These are phyloP conservation scores for Symbiotaphrina buchneri DNA, from an alignment of 495 filamentous ascomycete genomes.

Conservation along the genomic window DNA sequence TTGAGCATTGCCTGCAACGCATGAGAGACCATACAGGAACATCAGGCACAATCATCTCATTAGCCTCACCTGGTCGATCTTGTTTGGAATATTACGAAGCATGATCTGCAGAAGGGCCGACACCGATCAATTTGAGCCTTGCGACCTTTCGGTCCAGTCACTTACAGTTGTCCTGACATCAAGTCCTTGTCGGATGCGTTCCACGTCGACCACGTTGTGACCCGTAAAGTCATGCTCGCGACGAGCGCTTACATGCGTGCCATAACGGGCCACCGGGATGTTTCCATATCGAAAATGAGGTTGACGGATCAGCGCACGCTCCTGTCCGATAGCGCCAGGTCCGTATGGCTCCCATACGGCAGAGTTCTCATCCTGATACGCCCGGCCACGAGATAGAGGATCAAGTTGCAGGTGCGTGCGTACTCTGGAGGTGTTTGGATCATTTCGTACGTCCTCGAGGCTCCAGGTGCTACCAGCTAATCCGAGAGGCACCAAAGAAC, in stretches of 20 bases:
- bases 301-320: slow-evolving; percentile 7
- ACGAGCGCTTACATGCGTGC: slow-evolving; percentile 5
- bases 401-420: too few species aligned
- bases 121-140: slow-evolving; percentile 5
- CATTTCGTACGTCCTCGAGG: too few species aligned
- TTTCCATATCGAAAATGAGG: too few species aligned
- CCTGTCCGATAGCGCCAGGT: slow-evolving; percentile 13
- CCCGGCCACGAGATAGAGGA: slow-evolving; percentile 1
- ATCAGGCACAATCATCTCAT: not conserved
- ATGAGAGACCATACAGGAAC: slow-evolving; percentile 3
- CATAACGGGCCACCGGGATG: slow-evolving; percentile 1
- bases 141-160: slow-evolving; percentile 3
- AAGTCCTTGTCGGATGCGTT: slow-evolving; percentile 36
- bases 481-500: too few species aligned
- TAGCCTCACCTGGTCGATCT: slow-evolving; percentile 42
- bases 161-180: slow-evolving; percentile 57
- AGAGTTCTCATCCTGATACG: not conserved
- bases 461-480: too few species aligned
- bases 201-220: slow-evolving; percentile 44
- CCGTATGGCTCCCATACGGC: slow-evolving; percentile 2
- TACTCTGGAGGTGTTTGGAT: too few species aligned
- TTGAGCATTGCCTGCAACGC: slow-evolving; percentile 36
- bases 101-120: slow-evolving; percentile 42
- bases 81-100: slow-evolving; percentile 89
- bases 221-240: slow-evolving; percentile 8